Conservation (phyloP, 805 yeast species). For the Starmerella apicola region DNA sequence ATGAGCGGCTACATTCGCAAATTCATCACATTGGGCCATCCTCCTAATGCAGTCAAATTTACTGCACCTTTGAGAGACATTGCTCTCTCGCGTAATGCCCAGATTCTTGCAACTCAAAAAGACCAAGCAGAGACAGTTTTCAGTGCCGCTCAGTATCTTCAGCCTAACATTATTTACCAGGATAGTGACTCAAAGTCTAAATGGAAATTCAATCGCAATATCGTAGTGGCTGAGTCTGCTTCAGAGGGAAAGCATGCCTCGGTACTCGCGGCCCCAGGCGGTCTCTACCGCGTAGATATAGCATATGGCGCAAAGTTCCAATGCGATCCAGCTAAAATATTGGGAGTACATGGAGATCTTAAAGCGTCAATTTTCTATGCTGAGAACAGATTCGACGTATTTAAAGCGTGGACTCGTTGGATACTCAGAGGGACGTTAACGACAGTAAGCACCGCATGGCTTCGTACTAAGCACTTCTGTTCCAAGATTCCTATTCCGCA, state of each 20-base stretch:
- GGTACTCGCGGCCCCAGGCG: constrained; percentile 9
- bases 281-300: constrained; percentile 13
- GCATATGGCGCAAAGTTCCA: constrained; percentile 9
- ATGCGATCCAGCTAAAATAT: constrained; percentile 8
- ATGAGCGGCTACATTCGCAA: no score
- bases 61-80: not conserved
- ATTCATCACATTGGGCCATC: constrained; percentile 9
- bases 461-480: not conserved
- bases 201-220: constrained; percentile 4
- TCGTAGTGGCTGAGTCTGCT: constrained; percentile 5
- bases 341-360: constrained; percentile 8
- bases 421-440: not conserved
- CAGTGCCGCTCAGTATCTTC: constrained; percentile 1
- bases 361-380: constrained; percentile 3
- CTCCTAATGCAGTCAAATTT: constrained; percentile 6
- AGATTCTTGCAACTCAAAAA: constrained; percentile 4
- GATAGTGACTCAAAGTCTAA: no score
- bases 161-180: not conserved
- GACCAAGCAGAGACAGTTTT: constrained; percentile 3
- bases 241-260: no score
- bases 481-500: not conserved
- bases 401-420: not conserved
- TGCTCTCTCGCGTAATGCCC: constrained; percentile 4
- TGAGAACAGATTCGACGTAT: constrained; percentile 11
- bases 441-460: not conserved